A percentile compares a stretch with the other conserved stretches of the same genome.
Conservation (phyloP, 345 rosid species). For the Melastoma malabathricum region DNA sequence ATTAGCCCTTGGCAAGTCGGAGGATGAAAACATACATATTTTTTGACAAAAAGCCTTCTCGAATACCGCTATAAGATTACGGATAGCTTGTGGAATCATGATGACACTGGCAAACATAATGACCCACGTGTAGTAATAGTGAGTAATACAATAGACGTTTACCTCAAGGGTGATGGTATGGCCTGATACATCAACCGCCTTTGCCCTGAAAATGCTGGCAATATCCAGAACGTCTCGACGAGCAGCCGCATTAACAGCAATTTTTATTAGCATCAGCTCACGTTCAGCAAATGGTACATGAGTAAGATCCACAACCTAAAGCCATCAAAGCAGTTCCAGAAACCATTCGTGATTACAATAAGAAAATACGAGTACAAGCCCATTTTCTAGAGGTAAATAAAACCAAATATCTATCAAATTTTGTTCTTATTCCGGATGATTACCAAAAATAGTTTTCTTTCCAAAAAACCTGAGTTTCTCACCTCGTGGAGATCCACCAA, state of each 20-base stretch:
- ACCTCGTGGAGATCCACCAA: slow-evolving; percentile 54
- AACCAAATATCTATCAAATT: too few species aligned
- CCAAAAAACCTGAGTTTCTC: slow-evolving; percentile 7
- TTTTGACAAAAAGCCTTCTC: slow-evolving; percentile 25
- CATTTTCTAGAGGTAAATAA: too few species aligned
- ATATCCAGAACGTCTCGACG: slow-evolving; percentile 16
- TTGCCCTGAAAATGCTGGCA: slow-evolving; percentile 20
- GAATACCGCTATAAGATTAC: slow-evolving; percentile 76
- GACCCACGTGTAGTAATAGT: neutral
- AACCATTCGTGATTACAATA: neutral
- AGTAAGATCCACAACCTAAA: slow-evolving; percentile 13
- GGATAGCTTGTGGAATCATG: slow-evolving; percentile 9
- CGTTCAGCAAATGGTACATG: slow-evolving; percentile 18
- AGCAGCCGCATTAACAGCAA: slow-evolving; percentile 17
- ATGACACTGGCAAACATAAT: neutral
- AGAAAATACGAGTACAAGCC: neutral
- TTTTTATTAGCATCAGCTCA: slow-evolving; percentile 17
- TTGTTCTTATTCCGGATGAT: too few species aligned
- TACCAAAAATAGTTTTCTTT: too few species aligned
- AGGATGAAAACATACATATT: too few species aligned
- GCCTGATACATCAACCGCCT: slow-evolving; percentile 16
- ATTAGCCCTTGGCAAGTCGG: too few species aligned
- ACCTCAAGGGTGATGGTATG: slow-evolving; percentile 21
- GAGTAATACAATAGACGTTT: neutral
- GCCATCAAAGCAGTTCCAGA: slow-evolving; percentile 1